Conservation (phyloP, 148 eudicot species). For the Rhododendron kiyosumense region DNA sequence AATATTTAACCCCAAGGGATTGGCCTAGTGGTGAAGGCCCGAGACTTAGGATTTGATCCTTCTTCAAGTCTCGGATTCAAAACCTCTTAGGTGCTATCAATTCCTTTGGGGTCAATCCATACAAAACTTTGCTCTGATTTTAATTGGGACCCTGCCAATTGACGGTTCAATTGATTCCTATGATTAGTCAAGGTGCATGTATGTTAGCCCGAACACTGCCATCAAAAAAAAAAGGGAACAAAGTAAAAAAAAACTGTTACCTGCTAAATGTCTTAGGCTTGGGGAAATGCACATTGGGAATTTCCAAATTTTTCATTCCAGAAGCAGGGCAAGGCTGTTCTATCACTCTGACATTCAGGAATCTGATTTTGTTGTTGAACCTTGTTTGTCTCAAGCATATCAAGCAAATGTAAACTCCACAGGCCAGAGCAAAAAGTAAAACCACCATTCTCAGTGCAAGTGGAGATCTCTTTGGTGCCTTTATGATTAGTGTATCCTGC, state of each 20-base stretch:
- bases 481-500: constrained; percentile 36
- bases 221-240: background rate
- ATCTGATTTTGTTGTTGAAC: constrained; percentile 11
- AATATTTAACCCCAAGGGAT: no score
- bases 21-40: no score
- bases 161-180: background rate
- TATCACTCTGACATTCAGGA: constrained; percentile 26
- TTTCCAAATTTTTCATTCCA: constrained; percentile 18
- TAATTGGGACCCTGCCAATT: background rate
- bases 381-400: constrained; percentile 35
- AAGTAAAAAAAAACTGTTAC: constrained; percentile 12
- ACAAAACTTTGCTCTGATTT: no score
- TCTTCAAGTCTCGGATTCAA: background rate
- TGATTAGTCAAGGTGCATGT: background rate
- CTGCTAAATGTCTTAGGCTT: constrained; percentile 54
- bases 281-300: constrained; percentile 51
- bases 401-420: constrained; percentile 52
- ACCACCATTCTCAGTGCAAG: constrained; percentile 47
- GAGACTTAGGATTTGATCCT: no score
- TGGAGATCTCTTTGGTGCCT: constrained; percentile 60
- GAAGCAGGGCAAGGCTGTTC: constrained; percentile 22
- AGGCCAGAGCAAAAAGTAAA: constrained; percentile 45
- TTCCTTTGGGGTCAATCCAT: background rate
- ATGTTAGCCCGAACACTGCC: background rate
- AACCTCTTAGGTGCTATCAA: background rate